Percentiles rank a stretch among this genome's conserved stretches.
Conservation (phyloP, 2,329 filamentous ascomycete genomes). For the Zasmidium cellare region DNA sequence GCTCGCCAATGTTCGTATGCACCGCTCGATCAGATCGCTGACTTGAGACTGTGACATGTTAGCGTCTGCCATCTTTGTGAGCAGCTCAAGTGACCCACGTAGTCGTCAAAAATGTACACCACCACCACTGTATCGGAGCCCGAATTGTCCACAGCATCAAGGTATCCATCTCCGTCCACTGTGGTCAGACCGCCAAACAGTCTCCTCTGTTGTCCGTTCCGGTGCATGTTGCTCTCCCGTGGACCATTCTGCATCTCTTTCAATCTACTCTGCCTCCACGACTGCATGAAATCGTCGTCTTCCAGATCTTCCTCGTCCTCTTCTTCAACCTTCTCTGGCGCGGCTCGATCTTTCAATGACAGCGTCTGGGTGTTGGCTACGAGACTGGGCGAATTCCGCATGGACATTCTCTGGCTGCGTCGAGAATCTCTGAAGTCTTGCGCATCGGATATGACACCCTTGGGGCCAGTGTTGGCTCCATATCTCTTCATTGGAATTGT, state of each 20-base stretch:
- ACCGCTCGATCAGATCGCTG: conserved; percentile 75
- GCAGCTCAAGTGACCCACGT: conserved; percentile 57
- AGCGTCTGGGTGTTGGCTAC: conserved; percentile 16
- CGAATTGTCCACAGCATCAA: conserved; percentile 95
- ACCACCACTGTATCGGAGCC: conserved; percentile 78
- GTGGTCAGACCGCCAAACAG: conserved; percentile 77
- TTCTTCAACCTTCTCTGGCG: conserved; percentile 31
- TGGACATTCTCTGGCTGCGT: conserved; percentile 29
- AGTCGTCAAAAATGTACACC: conserved; percentile 87
- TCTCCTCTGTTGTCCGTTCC: conserved; percentile 52
- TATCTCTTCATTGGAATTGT: conserved; percentile 62
- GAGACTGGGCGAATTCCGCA: conserved; percentile 24
- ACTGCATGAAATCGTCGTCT: conserved; percentile 77
- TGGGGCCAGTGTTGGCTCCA: conserved; percentile 75
- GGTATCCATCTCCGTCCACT: conserved; percentile 86
- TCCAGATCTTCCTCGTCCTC: conserved; percentile 64
- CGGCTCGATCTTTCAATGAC: conserved; percentile 12
- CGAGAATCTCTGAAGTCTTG: conserved; percentile 62
- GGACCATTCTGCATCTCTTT: conserved; percentile 67
- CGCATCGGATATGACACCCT: conserved; percentile 84
- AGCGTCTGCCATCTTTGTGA: conserved; percentile 6
- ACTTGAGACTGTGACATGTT: conserved; percentile 65
- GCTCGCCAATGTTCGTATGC: conserved; percentile 71
- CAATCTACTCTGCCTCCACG: conserved; percentile 81
- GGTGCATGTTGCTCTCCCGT: conserved; percentile 62